Percentiles rank a stretch among this genome's conserved stretches.
Conservation (phyloP, 352 stramenopile species). For the Thalassiosira hispida region DNA sequence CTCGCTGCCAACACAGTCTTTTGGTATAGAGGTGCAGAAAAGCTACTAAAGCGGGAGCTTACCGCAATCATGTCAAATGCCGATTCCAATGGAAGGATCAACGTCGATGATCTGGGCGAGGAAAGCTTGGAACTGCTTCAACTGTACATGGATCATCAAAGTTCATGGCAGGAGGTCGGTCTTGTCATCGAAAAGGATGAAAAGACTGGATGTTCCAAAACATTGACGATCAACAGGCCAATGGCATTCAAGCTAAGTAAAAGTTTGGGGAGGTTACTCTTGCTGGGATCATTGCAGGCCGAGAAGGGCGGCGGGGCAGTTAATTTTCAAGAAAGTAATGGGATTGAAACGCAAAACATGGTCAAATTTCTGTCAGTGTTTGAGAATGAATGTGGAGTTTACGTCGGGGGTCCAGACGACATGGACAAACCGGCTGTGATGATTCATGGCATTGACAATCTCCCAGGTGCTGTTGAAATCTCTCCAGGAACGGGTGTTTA, state of each 20-base stretch:
- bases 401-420: conserved; percentile 70
- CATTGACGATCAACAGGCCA: conserved; percentile 77
- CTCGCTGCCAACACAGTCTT: conserved; percentile 38
- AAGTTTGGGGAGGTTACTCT: conserved; percentile 61
- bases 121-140: conserved; percentile 61
- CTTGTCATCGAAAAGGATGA: conserved; percentile 61
- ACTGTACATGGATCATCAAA: conserved; percentile 75
- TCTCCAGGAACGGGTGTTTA: conserved; percentile 73
- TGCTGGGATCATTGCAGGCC: conserved; percentile 53
- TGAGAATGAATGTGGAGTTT: conserved; percentile 69
- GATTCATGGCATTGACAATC: conserved; percentile 75
- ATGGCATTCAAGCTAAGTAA: conserved; percentile 79
- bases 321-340: conserved; percentile 19
- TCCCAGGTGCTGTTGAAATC: conserved; percentile 74
- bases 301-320: background rate
- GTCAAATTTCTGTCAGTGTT: conserved; percentile 74
- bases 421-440: conserved; percentile 69
- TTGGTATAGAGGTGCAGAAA: conserved; percentile 53
- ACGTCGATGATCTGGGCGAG: conserved; percentile 42
- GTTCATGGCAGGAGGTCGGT: conserved; percentile 80
- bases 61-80: conserved; percentile 47
- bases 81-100: conserved; percentile 60
- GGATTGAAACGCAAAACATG: conserved; percentile 33
- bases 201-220: conserved; percentile 32
- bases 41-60: conserved; percentile 61